phyloP scores from a whole-genome alignment of 2,329 filamentous ascomycete species.

The Ascochyta lentis region DNA sequence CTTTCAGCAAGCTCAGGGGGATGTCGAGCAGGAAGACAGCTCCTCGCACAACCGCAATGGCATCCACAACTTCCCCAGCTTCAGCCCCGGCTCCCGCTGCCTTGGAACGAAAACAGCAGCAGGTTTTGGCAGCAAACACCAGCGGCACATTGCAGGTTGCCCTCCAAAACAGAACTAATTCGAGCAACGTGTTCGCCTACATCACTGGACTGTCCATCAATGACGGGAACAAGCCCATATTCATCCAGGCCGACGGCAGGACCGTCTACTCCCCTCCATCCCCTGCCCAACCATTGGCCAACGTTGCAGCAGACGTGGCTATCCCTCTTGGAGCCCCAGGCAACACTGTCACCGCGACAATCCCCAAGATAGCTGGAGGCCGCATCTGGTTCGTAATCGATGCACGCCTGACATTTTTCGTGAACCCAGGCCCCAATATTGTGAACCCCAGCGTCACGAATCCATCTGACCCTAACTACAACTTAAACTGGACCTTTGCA shows the following conservation, averaged over 20 bases:
- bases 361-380: constrained; percentile 74
- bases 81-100: constrained; percentile 3
- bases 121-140: constrained; percentile 32
- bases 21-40: constrained; percentile 13
- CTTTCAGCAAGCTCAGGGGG: constrained; percentile 34
- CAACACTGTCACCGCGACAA: constrained; percentile 64
- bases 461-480: constrained; percentile 56
- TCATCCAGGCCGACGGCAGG: constrained; percentile 70
- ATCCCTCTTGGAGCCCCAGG: constrained; percentile 70
- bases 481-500: constrained; percentile 54
- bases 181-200: constrained; percentile 69
- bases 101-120: constrained; percentile 21
- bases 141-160: constrained; percentile 63
- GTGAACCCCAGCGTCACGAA: constrained; percentile 79
- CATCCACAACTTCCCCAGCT: background rate
- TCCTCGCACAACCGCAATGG: background rate
- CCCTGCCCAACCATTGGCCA: constrained; percentile 59
- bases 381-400: constrained; percentile 75
- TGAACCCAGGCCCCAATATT: constrained; percentile 75
- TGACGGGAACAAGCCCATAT: constrained; percentile 64
- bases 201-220: constrained; percentile 72
- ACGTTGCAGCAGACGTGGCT: constrained; percentile 64
- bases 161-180: constrained; percentile 70
- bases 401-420: constrained; percentile 67
- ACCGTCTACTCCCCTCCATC: constrained; percentile 70